Conservation (phyloP, 1,284 basidiomycete species). For the Salmacisia buchloeana region DNA sequence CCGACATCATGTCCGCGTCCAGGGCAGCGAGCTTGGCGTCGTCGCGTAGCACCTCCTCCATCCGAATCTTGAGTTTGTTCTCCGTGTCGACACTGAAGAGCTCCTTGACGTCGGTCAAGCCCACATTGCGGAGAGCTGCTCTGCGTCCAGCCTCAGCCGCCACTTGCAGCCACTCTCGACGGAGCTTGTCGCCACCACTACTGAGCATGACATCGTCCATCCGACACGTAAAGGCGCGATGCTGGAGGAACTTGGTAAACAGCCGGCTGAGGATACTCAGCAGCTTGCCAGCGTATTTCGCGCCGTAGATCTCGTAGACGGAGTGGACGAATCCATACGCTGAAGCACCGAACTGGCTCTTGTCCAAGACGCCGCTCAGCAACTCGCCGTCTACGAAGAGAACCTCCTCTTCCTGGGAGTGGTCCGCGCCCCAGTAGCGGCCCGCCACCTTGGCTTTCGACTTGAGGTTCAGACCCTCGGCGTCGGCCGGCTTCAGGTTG, state of each 20-base stretch:
- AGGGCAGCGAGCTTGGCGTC: constrained; percentile 96
- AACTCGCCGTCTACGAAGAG: constrained; percentile 90
- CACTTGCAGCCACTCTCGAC: constrained; percentile 66
- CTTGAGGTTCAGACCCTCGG: constrained; percentile 76
- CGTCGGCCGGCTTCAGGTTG: constrained; percentile 79
- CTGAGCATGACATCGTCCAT: constrained; percentile 97
- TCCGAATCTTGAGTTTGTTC: constrained; percentile 55
- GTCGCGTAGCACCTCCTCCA: constrained; percentile 93
- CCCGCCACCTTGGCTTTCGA: constrained; percentile 81
- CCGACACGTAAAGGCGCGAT: constrained; percentile 94
- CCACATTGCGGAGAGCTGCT: constrained; percentile 68
- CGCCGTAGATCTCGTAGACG: constrained; percentile 95
- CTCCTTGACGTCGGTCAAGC: constrained; percentile 50
- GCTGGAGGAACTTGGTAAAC: constrained; percentile 94
- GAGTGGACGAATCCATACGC: constrained; percentile 96
- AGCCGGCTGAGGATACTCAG: constrained; percentile 87
- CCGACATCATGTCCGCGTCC: constrained; percentile 70
- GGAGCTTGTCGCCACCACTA: constrained; percentile 67
- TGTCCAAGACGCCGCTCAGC: constrained; percentile 87
- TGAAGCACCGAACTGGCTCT: constrained; percentile 92
- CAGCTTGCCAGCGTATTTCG: constrained; percentile 80
- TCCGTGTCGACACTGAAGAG: constrained; percentile 52
- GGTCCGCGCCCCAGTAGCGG: constrained; percentile 64
- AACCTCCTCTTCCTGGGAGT: constrained; percentile 71
- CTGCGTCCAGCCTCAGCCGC: constrained; percentile 72